phyloP scores from a whole-genome alignment of 2,329 filamentous ascomycete species.

The Colletotrichum sp. region DNA sequence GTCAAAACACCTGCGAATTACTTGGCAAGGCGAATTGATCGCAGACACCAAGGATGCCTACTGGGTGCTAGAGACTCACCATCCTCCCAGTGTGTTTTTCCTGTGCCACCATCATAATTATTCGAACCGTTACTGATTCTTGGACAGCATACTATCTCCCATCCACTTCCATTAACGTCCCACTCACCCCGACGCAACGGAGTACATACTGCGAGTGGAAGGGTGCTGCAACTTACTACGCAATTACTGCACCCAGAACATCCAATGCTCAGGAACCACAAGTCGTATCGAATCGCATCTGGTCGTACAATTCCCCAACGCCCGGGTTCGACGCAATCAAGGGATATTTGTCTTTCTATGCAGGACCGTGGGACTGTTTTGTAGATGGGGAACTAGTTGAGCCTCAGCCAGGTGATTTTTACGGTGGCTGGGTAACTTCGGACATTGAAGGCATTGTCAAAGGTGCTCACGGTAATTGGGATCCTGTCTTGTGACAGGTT shows the following conservation, averaged over 20 bases:
- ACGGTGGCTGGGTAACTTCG: conserved; percentile 68
- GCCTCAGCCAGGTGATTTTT: conserved; percentile 66
- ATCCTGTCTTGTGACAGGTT: conserved; percentile 35
- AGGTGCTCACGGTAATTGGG: conserved; percentile 43
- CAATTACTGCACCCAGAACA: conserved; percentile 44
- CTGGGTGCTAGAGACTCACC: conserved; percentile 68
- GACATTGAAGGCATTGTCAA: conserved; percentile 61
- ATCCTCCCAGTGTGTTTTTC: conserved; percentile 58
- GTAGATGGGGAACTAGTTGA: conserved; percentile 66
- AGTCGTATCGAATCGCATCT: conserved; percentile 55
- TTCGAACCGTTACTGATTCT: neutral
- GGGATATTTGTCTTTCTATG: conserved; percentile 64
- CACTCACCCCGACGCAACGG: conserved; percentile 49
- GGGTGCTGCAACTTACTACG: conserved; percentile 63
- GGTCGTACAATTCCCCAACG: conserved; percentile 64
- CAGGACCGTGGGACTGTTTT: conserved; percentile 66
- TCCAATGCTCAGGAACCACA: conserved; percentile 32
- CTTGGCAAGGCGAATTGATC: conserved; percentile 58
- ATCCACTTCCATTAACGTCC: conserved; percentile 49
- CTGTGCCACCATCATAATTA: neutral
- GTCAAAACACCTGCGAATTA: conserved; percentile 58
- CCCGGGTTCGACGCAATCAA: conserved; percentile 56
- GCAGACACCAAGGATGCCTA: conserved; percentile 64
- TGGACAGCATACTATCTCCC: conserved; percentile 64
- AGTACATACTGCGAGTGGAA: conserved; percentile 65